Evolutionary conservation across 345 rosid genomes (phyloP), one percentile per base, ranked within the genome.

Genomic region (Hypericum perforatum): DNA sequence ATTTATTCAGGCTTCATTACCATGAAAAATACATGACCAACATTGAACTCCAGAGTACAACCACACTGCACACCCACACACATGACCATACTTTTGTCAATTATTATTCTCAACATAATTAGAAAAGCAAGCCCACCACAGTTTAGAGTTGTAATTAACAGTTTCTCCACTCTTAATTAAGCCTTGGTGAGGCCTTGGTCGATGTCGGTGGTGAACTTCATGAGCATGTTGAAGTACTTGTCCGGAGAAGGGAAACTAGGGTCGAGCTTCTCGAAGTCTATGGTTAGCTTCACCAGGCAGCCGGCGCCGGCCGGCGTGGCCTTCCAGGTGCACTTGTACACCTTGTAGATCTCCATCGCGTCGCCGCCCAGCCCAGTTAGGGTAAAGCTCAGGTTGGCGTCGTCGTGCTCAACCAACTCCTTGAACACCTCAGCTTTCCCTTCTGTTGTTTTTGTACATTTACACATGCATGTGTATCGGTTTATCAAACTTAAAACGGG

Each of bases 221-320:
- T 16, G 49, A 45, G 49, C 5, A 67, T n/a, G 8, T 52, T 65
- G 45, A 74, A 5, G 60, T 62, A 70, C 0, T 11, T 54, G 10
- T 59, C 10, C 0, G 75, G 72, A 44, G 40, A 13, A 0, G 78
- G 66, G 6, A 36, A 66, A 15, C 15, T 22, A 2, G 53, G 63
- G 7, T 60, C 53, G 8, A 65, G 12, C 48, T 64, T 74, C 58
- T 74, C 75, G 45, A 57, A 74, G 51, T 67, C 70, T 0, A 70
- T 11, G 1, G 59, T 50, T 8, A 56, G 9, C 36, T 42, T 67
- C 0, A 53, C 63, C 2, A 45, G 7, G 44, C 53, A 7, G 0
- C 72, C 67, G 4, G 46, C 37, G 0, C 37, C 53, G 15, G 61
- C 61, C 0, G 76, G 68, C 16, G 13, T 15, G 0, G 41, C 36